Percentiles rank a stretch among this genome's conserved stretches.
Evolutionary conservation across 2,329 filamentous ascomycete genomes (phyloP).

Genomic region (Mollisia scopiformis): DNA sequence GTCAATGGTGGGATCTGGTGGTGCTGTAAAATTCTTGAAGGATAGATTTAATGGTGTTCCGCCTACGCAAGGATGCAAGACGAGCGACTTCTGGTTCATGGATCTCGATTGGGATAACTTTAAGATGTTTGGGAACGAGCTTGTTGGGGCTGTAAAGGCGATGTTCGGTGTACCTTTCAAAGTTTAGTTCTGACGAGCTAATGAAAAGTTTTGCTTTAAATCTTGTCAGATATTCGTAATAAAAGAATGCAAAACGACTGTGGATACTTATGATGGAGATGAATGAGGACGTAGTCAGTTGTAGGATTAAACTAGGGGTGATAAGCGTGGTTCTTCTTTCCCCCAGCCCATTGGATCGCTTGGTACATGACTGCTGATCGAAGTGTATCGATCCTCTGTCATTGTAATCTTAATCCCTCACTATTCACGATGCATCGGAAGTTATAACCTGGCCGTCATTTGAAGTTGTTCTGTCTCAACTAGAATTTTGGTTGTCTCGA

Average conservation of each 20-base stretch:
- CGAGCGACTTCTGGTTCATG: background rate
- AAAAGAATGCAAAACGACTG: too few species aligned
- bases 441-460: slow-evolving; percentile 9
- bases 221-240: too few species aligned
- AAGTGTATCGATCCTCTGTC: too few species aligned
- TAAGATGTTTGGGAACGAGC: background rate
- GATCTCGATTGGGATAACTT: background rate
- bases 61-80: background rate
- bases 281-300: too few species aligned
- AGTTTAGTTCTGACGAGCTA: background rate
- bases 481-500: background rate
- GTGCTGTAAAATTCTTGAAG: slow-evolving; percentile 4
- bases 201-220: too few species aligned
- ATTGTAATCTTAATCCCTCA: too few species aligned
- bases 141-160: background rate
- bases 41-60: slow-evolving; percentile 9
- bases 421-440: too few species aligned
- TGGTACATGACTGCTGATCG: too few species aligned
- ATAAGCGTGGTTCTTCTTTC: too few species aligned
- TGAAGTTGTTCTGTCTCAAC: background rate
- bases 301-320: too few species aligned
- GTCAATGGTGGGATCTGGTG: background rate
- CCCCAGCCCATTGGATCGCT: too few species aligned
- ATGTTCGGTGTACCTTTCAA: background rate
- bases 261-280: too few species aligned